These are phyloP conservation scores for Avena eriantha DNA, from an alignment of 176 grass and related monocot genomes.

Conservation along the genomic window DNA sequence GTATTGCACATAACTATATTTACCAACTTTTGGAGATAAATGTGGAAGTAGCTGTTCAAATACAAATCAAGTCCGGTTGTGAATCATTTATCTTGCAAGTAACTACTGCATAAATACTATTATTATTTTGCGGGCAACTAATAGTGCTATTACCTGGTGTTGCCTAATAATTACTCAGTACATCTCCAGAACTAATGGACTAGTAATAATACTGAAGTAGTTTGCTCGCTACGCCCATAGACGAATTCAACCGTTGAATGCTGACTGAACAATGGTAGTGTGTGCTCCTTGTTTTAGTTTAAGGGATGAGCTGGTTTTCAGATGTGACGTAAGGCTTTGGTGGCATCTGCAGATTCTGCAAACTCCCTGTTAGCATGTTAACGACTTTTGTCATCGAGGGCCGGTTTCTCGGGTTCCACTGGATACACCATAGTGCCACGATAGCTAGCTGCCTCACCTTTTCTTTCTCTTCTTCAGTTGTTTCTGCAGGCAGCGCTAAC, in stretches of 20 bases:
- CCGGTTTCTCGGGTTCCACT: neutral
- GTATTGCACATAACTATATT: neutral
- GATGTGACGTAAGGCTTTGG: neutral
- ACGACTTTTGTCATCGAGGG: neutral
- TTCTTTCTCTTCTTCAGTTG: neutral
- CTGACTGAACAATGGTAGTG: neutral
- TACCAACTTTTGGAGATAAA: neutral
- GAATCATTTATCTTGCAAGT: too few relatives aligned
- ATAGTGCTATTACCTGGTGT: neutral
- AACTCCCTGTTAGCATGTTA: conserved; percentile 22
- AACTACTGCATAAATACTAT: too few relatives aligned
- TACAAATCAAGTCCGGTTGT: too few relatives aligned
- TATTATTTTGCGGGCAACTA: too few relatives aligned
- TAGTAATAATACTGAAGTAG: neutral
- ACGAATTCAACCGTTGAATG: neutral
- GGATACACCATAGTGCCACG: neutral
- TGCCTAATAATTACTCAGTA: neutral
- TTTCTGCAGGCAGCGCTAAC: neutral
- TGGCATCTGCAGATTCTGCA: neutral
- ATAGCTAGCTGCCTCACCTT: neutral
- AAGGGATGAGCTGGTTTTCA: neutral
- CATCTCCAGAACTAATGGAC: neutral
- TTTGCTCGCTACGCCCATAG: neutral
- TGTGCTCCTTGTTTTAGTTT: neutral
- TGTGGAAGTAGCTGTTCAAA: neutral